A percentile compares a stretch with the other conserved stretches of the same genome.
These are phyloP conservation scores for Nadsonia fulvescens DNA, from an alignment of 805 yeast species.

Conservation along the genomic window DNA sequence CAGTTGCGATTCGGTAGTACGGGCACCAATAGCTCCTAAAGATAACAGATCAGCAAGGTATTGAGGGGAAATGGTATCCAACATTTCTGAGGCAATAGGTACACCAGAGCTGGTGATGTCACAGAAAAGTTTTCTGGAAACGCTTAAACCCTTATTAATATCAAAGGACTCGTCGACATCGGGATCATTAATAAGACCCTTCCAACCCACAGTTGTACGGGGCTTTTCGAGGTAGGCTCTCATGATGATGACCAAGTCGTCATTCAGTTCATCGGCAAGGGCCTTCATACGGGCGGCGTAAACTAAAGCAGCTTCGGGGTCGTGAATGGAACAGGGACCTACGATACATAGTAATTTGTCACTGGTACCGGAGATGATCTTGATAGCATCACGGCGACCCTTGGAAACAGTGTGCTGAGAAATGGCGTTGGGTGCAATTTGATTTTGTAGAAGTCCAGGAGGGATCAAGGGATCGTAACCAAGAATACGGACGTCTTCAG, in stretches of 20 bases:
- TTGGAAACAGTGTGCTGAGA: constrained; percentile 45
- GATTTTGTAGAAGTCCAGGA: constrained; percentile 79
- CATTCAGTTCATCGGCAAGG: constrained; percentile 50
- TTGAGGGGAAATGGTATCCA: constrained; percentile 95
- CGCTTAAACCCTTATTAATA: constrained; percentile 83
- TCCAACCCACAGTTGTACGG: constrained; percentile 98
- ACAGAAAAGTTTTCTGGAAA: constrained; percentile 69
- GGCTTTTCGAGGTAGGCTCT: constrained; percentile 97
- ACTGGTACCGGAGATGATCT: constrained; percentile 53
- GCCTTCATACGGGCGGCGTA: constrained; percentile 56
- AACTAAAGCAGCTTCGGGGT: constrained; percentile 73
- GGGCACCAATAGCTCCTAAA: constrained; percentile 96
- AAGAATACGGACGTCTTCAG: constrained; percentile 33
- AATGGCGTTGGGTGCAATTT: constrained; percentile 45
- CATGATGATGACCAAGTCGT: constrained; percentile 76
- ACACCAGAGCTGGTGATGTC: constrained; percentile 63
- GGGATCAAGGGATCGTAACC: constrained; percentile 92
- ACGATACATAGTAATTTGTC: constrained; percentile 78
- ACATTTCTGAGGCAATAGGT: constrained; percentile 95
- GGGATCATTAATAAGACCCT: constrained; percentile 94
- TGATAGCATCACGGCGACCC: constrained; percentile 67
- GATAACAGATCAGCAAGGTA: constrained; percentile 78
- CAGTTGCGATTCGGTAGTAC: constrained; percentile 95
- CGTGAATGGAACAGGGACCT: constrained; percentile 96
- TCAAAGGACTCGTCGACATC: constrained; percentile 83